phyloP scores from a whole-genome alignment of 345 rosid species.

The Brassica incana region DNA sequence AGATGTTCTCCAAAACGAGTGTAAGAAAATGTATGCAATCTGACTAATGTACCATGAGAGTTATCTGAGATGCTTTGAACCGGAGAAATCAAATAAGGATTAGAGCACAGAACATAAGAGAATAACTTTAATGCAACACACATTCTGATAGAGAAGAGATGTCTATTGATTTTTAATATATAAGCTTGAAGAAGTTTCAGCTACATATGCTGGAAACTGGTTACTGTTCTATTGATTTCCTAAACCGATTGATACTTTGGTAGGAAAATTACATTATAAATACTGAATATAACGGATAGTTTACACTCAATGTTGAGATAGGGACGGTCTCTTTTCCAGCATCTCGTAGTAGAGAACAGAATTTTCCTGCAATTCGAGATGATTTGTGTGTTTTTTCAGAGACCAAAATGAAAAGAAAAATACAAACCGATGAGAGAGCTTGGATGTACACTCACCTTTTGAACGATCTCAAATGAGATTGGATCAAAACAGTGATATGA shows the following conservation, averaged over 20 bases:
- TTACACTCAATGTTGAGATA: slow-evolving; percentile 35
- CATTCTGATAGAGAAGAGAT: slow-evolving; percentile 6
- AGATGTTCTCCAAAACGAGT: slow-evolving; percentile 60
- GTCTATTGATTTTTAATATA: slow-evolving; percentile 24
- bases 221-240: slow-evolving; percentile 33
- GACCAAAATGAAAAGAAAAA: slow-evolving; percentile 15
- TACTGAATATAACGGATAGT: slow-evolving; percentile 16
- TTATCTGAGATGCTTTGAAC: slow-evolving; percentile 25
- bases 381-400: slow-evolving; percentile 3
- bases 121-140: background rate
- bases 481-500: slow-evolving; percentile 92
- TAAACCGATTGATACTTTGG: slow-evolving; percentile 16
- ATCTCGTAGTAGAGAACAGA: slow-evolving; percentile 72
- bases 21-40: slow-evolving; percentile 81
- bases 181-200: slow-evolving; percentile 30
- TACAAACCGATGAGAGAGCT: slow-evolving; percentile 4
- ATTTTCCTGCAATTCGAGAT: slow-evolving; percentile 65
- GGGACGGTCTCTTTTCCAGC: slow-evolving; percentile 80
- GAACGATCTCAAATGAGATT: slow-evolving; percentile 58
- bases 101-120: slow-evolving; percentile 6
- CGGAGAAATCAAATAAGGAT: slow-evolving; percentile 12
- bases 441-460: slow-evolving; percentile 56
- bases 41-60: slow-evolving; percentile 38
- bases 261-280: slow-evolving; percentile 30
- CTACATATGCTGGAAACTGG: slow-evolving; percentile 28